Evolutionary conservation across 345 rosid species (phyloP).

Genomic region (Bretschneidera sinensis): DNA sequence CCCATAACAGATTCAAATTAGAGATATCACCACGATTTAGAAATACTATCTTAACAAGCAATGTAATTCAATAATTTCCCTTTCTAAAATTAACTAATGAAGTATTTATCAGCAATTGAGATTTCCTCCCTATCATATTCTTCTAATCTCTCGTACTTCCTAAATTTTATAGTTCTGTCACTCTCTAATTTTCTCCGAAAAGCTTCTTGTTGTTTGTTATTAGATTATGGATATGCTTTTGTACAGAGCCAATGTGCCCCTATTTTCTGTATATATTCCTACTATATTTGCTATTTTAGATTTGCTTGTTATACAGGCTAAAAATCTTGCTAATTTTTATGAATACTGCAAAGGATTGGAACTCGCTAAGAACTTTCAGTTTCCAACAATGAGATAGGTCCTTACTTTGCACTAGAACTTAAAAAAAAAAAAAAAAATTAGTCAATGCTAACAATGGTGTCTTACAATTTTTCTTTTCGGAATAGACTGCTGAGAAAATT

Average conservation of each 20-base stretch:
- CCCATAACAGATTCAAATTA: too few species aligned
- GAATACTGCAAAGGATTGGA: constrained; percentile 95
- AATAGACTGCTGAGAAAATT: constrained; percentile 52
- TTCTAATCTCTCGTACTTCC: too few species aligned
- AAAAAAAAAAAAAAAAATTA: neutral
- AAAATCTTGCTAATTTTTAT: constrained; percentile 79
- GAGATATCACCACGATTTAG: too few species aligned
- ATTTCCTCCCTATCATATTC: too few species aligned
- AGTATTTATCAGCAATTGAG: too few species aligned
- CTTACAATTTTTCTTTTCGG: constrained; percentile 10
- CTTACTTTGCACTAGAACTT: neutral
- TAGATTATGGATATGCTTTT: neutral
- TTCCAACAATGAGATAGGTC: constrained; percentile 94
- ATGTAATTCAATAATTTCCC: too few species aligned
- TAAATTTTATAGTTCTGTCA: too few species aligned
- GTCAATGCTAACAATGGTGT: neutral
- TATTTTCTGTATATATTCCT: neutral
- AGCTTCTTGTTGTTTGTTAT: neutral
- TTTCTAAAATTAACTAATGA: too few species aligned
- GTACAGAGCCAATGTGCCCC: neutral
- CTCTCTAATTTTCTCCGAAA: neutral
- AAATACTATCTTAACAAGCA: too few species aligned
- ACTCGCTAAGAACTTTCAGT: constrained; percentile 88
- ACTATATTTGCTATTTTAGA: neutral
- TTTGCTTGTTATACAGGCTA: constrained; percentile 43